Conservation (phyloP, 441 rosid genomes). For the Erysimum cheiri region DNA sequence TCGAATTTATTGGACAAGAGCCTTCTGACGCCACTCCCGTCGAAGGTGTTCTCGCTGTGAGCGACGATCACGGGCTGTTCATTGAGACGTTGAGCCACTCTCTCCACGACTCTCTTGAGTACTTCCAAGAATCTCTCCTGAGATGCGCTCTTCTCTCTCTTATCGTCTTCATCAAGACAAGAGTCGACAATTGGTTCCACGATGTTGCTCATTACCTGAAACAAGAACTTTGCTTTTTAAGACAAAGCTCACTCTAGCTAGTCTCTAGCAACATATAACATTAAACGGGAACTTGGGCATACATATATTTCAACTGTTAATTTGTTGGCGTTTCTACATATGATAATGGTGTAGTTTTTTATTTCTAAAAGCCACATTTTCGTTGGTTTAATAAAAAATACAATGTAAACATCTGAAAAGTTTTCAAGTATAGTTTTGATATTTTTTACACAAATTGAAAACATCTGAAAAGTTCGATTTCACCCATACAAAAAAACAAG, state of each 20-base stretch:
- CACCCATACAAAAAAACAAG: neutral
- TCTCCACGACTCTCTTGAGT: constrained; percentile 69
- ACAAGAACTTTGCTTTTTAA: constrained; percentile 16
- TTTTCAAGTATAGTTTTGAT: too few species aligned
- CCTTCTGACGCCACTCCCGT: constrained; percentile 83
- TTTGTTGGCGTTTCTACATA: too few species aligned
- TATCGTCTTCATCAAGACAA: constrained; percentile 44
- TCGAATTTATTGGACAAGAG: constrained; percentile 83
- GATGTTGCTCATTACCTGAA: constrained; percentile 80
- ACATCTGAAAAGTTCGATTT: neutral
- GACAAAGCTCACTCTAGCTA: constrained; percentile 2
- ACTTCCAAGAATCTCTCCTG: constrained; percentile 68
- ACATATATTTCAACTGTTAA: too few species aligned
- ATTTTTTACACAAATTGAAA: neutral
- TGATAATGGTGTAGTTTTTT: too few species aligned
- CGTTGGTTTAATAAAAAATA: too few species aligned
- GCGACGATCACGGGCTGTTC: constrained; percentile 98
- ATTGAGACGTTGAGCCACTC: constrained; percentile 73
- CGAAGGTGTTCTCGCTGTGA: constrained; percentile 85
- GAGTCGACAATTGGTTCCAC: constrained; percentile 72
- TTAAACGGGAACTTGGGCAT: neutral
- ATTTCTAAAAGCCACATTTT: too few species aligned
- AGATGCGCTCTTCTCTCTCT: constrained; percentile 52
- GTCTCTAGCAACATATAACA: constrained; percentile 14
- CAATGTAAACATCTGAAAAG: too few species aligned